phyloP scores from a whole-genome alignment of 2,329 filamentous ascomycete species.

The Elsinoe necatrix region DNA sequence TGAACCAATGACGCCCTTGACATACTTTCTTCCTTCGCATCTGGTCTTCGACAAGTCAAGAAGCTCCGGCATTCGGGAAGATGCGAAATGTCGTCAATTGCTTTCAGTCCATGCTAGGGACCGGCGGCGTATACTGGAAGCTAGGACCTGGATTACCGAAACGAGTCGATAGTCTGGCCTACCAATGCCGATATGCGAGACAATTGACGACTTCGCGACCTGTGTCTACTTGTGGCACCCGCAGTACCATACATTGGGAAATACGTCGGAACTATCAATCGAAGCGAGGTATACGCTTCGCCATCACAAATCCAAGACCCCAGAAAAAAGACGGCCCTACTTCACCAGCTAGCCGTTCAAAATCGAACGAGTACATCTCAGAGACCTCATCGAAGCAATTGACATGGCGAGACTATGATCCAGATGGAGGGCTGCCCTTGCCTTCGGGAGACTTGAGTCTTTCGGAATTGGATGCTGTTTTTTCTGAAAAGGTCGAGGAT shows the following conservation, averaged over 20 bases:
- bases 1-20: not conserved
- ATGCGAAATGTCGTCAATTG: not conserved
- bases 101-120: not conserved
- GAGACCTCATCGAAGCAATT: constrained; percentile 12
- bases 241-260: no score
- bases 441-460: constrained; percentile 25
- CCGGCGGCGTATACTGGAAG: not conserved
- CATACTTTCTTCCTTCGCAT: not conserved
- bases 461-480: constrained; percentile 26
- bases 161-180: not conserved
- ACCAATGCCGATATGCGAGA: not conserved
- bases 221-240: not conserved
- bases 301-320: no score
- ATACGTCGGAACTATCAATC: no score
- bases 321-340: not conserved
- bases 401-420: constrained; percentile 33
- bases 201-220: not conserved
- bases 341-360: not conserved
- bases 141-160: not conserved
- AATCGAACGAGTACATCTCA: not conserved
- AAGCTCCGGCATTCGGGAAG: not conserved
- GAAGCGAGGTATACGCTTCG: no score
- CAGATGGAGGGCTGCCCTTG: constrained; percentile 30
- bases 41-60: not conserved
- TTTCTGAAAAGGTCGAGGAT: constrained; percentile 25